These are phyloP conservation scores for Scenedesmus sp. DNA, from an alignment of 163 green algal genomes.

Conservation along the genomic window DNA sequence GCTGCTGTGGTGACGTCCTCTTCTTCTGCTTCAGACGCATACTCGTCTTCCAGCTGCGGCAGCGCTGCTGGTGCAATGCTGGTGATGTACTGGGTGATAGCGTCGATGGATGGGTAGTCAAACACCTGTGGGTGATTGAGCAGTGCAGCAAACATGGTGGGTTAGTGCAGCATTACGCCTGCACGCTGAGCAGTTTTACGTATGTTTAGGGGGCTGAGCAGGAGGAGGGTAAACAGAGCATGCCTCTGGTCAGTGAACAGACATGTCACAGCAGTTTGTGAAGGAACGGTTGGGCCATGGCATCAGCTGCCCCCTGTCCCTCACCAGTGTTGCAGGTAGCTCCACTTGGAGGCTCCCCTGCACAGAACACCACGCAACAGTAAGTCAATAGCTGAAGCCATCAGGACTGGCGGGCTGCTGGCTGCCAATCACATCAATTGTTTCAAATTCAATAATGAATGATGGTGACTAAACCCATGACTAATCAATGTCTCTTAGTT, in stretches of 20 bases:
- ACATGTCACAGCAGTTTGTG: not conserved
- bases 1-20: too few relatives aligned
- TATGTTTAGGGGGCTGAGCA: too few relatives aligned
- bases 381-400: not conserved
- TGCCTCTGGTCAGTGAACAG: not conserved
- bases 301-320: not conserved
- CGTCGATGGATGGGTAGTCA: slow-evolving; percentile 85
- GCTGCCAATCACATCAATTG: not conserved
- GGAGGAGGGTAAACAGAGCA: not conserved
- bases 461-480: too few relatives aligned
- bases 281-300: not conserved
- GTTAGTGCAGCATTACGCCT: not conserved
- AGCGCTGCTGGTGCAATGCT: not conserved
- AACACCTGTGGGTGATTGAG: slow-evolving; percentile 76
- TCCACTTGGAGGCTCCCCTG: slow-evolving; percentile 56
- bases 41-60: not conserved
- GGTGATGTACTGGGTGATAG: slow-evolving; percentile 65
- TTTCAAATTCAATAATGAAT: too few relatives aligned
- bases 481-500: too few relatives aligned
- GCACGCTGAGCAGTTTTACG: slow-evolving; percentile 61
- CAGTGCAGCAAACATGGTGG: not conserved
- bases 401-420: too few relatives aligned
- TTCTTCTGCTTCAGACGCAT: not conserved
- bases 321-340: slow-evolving; percentile 50
- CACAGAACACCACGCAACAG: not conserved